These are phyloP conservation scores for Ophiosphaerella korrae DNA, from an alignment of 2,329 filamentous ascomycete genomes.

Conservation along the genomic window DNA sequence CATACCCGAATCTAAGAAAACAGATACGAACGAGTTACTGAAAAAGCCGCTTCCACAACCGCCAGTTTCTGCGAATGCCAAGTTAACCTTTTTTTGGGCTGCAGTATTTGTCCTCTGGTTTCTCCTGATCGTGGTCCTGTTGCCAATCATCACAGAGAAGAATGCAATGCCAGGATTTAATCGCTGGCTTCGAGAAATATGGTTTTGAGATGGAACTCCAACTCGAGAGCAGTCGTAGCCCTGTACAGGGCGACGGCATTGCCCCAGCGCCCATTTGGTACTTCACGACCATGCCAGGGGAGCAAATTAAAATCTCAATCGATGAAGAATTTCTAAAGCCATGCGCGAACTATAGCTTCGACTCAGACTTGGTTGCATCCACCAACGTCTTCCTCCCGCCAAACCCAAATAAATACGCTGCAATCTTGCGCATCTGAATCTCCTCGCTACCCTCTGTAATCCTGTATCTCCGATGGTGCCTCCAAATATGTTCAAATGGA, in stretches of 20 bases:
- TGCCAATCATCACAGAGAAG: constrained; percentile 34
- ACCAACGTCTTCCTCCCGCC: constrained; percentile 51
- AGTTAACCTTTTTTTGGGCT: constrained; percentile 17
- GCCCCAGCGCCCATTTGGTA: constrained; percentile 1
- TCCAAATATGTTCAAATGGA: constrained; percentile 69
- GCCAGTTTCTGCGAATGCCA: constrained; percentile 4
- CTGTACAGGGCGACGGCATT: background rate
- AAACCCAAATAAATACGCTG: constrained; percentile 63
- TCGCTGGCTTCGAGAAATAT: constrained; percentile 17
- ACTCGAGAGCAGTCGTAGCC: too few species aligned
- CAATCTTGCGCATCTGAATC: constrained; percentile 70
- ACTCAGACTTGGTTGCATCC: constrained; percentile 37
- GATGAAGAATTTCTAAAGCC: background rate
- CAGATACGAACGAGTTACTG: background rate
- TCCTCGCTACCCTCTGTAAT: constrained; percentile 70
- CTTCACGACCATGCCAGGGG: background rate
- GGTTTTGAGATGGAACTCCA: background rate
- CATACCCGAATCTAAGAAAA: constrained; percentile 1
- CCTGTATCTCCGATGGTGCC: constrained; percentile 66
- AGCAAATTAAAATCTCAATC: background rate
- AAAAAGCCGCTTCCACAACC: constrained; percentile 20
- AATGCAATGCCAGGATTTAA: constrained; percentile 37
- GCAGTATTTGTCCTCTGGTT: constrained; percentile 28
- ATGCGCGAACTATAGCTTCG: constrained; percentile 32
- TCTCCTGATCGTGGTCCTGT: constrained; percentile 26